Base-by-base conservation (phyloP, 2,329 filamentous ascomycete genomes). In the Cyclaneusma minus region DNA sequence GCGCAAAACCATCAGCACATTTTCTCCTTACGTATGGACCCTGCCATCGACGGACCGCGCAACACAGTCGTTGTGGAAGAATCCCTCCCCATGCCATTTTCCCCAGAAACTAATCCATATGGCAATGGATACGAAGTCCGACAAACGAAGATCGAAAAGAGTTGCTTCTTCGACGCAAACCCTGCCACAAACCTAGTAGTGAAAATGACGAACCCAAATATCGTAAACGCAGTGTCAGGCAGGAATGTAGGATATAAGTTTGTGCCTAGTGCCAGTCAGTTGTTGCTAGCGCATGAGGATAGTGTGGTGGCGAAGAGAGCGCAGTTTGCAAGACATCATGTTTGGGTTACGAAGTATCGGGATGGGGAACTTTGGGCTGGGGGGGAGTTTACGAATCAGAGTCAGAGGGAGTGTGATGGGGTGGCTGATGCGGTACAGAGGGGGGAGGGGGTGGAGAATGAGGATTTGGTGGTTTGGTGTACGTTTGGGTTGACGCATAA, bases 401-500 rank as follows among this genome's bases (percentile, higher is more conserved):
- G 39, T 20, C 33, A 33, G 9, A 33, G 36, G 8, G 41, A 45
- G 20, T 29, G 37, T n/a, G 34, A 35, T 8, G 39, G 41, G 6
- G 43, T 43, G 3, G 23, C 41, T 80, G 81, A 92, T 52, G 60
- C 62, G 22, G 84, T 91, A 45, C 68, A 78, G 34, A 74, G 92
- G 51, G 66, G 79, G 2, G 84, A 93, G 55, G 81, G 91, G 0
- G 81, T 84, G 0, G 83, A 92, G 46, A 89, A 84, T 6, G 82
- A 75, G 0, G 84, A 84, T 41, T 74, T 83, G 37, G 84, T 93
- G 3, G 64, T 93, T 5, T 94, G 84, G 84, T 83, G 91, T 54
- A 89, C 80, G 0, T 93, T 93, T 43, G 84, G 84, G 13, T 60
- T 93, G 14, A 85, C 77, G 2, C 85, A 93, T 49, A 85, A 93